Conservation (phyloP, 1,284 basidiomycete genomes). For the Tausonia pullulans region DNA sequence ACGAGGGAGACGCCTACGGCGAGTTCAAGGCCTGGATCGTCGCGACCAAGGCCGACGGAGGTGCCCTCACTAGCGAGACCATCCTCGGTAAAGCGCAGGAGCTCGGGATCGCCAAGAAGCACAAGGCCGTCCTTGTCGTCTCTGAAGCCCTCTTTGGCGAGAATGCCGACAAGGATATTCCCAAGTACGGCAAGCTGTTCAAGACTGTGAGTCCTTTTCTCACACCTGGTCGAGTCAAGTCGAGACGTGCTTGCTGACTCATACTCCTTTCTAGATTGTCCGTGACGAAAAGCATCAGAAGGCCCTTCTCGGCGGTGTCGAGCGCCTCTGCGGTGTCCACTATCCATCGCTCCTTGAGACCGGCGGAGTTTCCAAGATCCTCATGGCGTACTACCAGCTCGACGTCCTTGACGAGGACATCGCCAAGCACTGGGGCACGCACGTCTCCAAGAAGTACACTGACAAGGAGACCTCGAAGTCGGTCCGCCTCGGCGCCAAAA, state of each 20-base stretch:
- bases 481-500: conserved; percentile 87
- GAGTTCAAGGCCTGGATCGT: conserved; percentile 77
- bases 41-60: conserved; percentile 46
- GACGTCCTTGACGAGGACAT: conserved; percentile 91
- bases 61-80: conserved; percentile 34
- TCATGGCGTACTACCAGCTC: conserved; percentile 89
- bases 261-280: conserved; percentile 31
- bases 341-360: conserved; percentile 49
- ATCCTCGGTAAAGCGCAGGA: conserved; percentile 87
- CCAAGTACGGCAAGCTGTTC: conserved; percentile 62
- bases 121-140: conserved; percentile 78
- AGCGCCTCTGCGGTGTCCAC: conserved; percentile 63
- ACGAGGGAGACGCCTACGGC: conserved; percentile 80
- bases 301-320: conserved; percentile 77
- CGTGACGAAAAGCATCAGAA: conserved; percentile 86
- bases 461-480: conserved; percentile 92
- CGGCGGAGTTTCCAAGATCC: conserved; percentile 62
- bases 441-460: conserved; percentile 95
- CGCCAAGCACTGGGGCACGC: conserved; percentile 85
- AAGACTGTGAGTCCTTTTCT: conserved; percentile 50
- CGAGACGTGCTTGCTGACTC: not conserved
- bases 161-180: conserved; percentile 61
- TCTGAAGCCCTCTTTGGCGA: conserved; percentile 75
- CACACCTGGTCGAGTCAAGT: not conserved
- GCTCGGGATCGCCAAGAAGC: conserved; percentile 87